These are phyloP conservation scores for Trichoderma semiorbis DNA, from an alignment of 2,329 filamentous ascomycete species.

Conservation along the genomic window DNA sequence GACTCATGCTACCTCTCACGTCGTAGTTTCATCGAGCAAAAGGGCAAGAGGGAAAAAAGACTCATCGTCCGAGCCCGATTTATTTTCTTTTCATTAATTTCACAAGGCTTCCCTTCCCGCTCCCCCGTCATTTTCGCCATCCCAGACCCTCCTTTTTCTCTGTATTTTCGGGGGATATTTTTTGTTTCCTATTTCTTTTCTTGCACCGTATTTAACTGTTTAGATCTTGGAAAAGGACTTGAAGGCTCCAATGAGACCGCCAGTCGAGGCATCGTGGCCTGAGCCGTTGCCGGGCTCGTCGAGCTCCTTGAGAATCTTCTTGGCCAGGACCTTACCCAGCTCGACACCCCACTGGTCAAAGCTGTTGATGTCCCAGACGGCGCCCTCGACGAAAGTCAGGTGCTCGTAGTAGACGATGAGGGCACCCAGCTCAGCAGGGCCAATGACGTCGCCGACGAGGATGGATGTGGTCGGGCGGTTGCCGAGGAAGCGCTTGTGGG, in stretches of 20 bases:
- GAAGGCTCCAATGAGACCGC: conserved; percentile 85
- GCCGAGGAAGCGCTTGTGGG: conserved; percentile 99
- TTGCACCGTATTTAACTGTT: conserved; percentile 21
- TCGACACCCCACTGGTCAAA: conserved; percentile 99
- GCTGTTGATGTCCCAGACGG: conserved; percentile 98
- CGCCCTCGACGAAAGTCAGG: conserved; percentile 94
- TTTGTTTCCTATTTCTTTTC: neutral
- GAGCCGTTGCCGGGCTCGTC: conserved; percentile 69
- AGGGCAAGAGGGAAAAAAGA: neutral
- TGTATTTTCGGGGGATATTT: neutral
- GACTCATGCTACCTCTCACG: neutral
- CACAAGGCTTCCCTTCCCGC: neutral
- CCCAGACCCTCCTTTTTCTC: neutral
- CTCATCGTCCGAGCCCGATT: neutral
- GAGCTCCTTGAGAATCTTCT: conserved; percentile 84
- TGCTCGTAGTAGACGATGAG: conserved; percentile 99
- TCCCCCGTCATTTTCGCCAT: neutral
- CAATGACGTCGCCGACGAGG: conserved; percentile 84
- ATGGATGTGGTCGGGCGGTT: conserved; percentile 97
- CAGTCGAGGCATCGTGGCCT: conserved; percentile 83
- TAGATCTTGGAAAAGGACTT: conserved; percentile 66
- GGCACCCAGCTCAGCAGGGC: conserved; percentile 86
- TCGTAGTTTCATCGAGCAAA: neutral
- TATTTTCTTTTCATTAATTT: conserved; percentile 12
- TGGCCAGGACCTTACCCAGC: conserved; percentile 92